phyloP scores from a whole-genome alignment of 805 yeast species.

The Candida rishiriensis region DNA sequence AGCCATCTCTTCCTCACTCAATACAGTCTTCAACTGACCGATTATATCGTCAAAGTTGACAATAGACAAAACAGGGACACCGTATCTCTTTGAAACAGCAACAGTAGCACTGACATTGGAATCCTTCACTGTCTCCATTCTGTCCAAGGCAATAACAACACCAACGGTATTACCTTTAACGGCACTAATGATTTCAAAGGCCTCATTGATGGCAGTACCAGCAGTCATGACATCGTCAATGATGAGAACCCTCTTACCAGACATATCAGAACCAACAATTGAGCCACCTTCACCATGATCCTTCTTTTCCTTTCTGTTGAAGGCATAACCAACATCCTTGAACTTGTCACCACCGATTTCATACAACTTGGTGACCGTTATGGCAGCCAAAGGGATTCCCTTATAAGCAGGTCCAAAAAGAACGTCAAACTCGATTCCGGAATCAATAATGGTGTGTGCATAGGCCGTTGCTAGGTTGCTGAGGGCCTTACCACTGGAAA shows the following conservation, averaged over 20 bases:
- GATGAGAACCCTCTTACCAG: constrained; percentile 70
- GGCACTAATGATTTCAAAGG: constrained; percentile 67
- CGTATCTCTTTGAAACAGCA: constrained; percentile 64
- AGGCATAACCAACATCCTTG: constrained; percentile 76
- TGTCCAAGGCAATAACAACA: constrained; percentile 85
- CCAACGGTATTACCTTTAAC: constrained; percentile 78
- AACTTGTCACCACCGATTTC: constrained; percentile 83
- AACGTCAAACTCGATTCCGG: constrained; percentile 82
- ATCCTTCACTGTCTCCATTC: constrained; percentile 84
- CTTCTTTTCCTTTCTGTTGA: constrained; percentile 93
- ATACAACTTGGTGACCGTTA: constrained; percentile 86
- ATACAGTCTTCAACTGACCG: constrained; percentile 47
- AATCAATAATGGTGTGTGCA: constrained; percentile 79
- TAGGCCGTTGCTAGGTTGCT: constrained; percentile 83
- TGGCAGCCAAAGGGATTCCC: constrained; percentile 93
- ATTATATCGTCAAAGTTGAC: constrained; percentile 75
- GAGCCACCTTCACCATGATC: constrained; percentile 98
- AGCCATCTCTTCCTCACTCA: constrained; percentile 53
- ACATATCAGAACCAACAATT: constrained; percentile 79
- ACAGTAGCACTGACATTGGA: constrained; percentile 73
- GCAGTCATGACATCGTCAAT: constrained; percentile 98
- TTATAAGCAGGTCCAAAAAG: constrained; percentile 97
- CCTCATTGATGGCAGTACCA: constrained; percentile 96
- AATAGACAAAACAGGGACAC: constrained; percentile 81
- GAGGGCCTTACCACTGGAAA: constrained; percentile 73